These are phyloP conservation scores for Haplosporangium sp. DNA, from an alignment of 371 early-diverging fungal species.

Conservation along the genomic window DNA sequence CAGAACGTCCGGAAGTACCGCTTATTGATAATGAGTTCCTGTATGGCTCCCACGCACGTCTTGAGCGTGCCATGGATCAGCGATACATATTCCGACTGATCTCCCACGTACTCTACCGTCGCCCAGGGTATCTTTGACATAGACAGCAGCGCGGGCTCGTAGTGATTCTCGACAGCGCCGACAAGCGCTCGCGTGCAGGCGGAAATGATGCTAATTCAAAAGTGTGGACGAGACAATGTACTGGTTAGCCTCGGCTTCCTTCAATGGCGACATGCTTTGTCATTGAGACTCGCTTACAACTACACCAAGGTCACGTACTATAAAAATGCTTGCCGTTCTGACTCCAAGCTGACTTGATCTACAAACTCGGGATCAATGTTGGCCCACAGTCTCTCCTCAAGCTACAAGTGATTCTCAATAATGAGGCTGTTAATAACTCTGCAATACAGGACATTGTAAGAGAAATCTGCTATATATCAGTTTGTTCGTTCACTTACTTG, in stretches of 20 bases:
- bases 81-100: conserved; percentile 91
- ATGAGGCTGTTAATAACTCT: neutral
- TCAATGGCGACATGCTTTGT: too few species aligned
- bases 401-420: conserved; percentile 50
- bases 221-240: neutral
- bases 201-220: conserved; percentile 58
- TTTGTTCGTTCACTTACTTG: conserved; percentile 64
- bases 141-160: conserved; percentile 73
- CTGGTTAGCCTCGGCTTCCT: too few species aligned
- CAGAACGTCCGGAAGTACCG: conserved; percentile 88
- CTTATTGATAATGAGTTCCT: conserved; percentile 71
- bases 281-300: too few species aligned
- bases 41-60: conserved; percentile 63
- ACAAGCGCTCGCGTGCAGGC: conserved; percentile 75
- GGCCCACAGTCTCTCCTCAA: conserved; percentile 88
- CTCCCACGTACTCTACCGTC: conserved; percentile 86
- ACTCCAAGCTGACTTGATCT: conserved; percentile 73
- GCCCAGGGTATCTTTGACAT: conserved; percentile 87
- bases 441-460: neutral
- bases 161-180: conserved; percentile 66
- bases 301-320: conserved; percentile 42
- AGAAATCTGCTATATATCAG: too few species aligned
- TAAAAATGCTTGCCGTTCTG: conserved; percentile 82
- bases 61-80: conserved; percentile 67
- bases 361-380: conserved; percentile 76